Evolutionary conservation across 371 early-diverging fungal genomes (phyloP).

Genomic region (Synchytrium microbalum): DNA sequence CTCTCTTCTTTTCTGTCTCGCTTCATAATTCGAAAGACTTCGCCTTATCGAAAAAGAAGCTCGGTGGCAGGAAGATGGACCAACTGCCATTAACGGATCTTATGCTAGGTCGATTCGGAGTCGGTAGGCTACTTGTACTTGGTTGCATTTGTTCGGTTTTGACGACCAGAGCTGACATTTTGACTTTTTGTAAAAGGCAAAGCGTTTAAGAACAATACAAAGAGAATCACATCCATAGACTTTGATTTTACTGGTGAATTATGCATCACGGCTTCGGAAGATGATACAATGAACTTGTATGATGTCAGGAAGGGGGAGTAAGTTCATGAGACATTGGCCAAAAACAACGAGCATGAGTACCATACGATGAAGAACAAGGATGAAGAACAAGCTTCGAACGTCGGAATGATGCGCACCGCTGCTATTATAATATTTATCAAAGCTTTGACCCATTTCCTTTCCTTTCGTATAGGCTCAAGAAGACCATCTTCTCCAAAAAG

Average conservation of each 20-base stretch:
- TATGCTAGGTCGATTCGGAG: too few species aligned
- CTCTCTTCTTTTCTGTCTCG: too few species aligned
- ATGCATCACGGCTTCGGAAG: conserved; percentile 65
- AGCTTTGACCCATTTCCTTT: not conserved
- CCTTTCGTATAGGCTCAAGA: conserved; percentile 5
- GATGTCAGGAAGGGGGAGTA: conserved; percentile 67
- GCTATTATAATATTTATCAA: not conserved
- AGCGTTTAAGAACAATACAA: conserved; percentile 57
- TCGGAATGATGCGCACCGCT: not conserved
- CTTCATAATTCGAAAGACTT: too few species aligned
- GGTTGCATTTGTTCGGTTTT: too few species aligned
- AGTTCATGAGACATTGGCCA: too few species aligned
- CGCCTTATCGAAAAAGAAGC: too few species aligned
- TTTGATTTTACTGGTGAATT: conserved; percentile 63
- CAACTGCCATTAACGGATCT: too few species aligned
- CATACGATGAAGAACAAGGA: not conserved
- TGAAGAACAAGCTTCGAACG: not conserved
- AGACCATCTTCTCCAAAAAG: conserved; percentile 52
- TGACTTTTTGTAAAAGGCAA: too few species aligned
- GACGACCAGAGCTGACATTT: too few species aligned
- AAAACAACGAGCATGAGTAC: not conserved
- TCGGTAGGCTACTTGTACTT: too few species aligned
- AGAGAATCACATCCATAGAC: conserved; percentile 64
- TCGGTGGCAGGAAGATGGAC: too few species aligned
- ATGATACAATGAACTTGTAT: conserved; percentile 76